These are phyloP conservation scores for Fraxinus floribunda DNA, from an alignment of 305 asterid genomes.

Conservation along the genomic window DNA sequence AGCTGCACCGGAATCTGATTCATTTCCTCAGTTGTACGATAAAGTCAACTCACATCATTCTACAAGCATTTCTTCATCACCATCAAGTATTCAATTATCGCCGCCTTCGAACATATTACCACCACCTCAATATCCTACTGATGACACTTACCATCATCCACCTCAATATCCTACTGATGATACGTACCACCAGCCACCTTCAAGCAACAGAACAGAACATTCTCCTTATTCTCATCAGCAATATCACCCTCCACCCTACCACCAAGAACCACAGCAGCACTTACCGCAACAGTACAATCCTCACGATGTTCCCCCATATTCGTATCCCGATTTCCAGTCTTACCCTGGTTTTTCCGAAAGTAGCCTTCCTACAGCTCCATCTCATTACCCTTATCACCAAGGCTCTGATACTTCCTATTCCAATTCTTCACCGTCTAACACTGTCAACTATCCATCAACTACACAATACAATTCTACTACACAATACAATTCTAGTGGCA, in stretches of 20 bases:
- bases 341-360: constrained; percentile 74
- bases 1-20: constrained; percentile 39
- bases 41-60: constrained; percentile 39
- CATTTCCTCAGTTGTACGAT: constrained; percentile 37
- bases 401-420: constrained; percentile 56
- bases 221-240: constrained; percentile 45
- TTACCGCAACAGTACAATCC: constrained; percentile 58
- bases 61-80: constrained; percentile 37
- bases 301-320: constrained; percentile 44
- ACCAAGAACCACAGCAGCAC: constrained; percentile 51
- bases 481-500: constrained; percentile 40
- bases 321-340: constrained; percentile 68
- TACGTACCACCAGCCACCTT: constrained; percentile 42
- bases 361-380: constrained; percentile 65
- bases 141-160: constrained; percentile 33
- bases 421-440: constrained; percentile 39
- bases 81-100: constrained; percentile 35
- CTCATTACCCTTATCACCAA: constrained; percentile 64
- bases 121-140: constrained; percentile 43
- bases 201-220: constrained; percentile 35
- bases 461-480: constrained; percentile 39
- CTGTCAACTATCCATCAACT: constrained; percentile 37
- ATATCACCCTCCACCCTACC: constrained; percentile 55
- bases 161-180: constrained; percentile 45
- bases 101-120: constrained; percentile 40